Conservation (phyloP, 345 rosid genomes). For the Raphanus sativus region DNA sequence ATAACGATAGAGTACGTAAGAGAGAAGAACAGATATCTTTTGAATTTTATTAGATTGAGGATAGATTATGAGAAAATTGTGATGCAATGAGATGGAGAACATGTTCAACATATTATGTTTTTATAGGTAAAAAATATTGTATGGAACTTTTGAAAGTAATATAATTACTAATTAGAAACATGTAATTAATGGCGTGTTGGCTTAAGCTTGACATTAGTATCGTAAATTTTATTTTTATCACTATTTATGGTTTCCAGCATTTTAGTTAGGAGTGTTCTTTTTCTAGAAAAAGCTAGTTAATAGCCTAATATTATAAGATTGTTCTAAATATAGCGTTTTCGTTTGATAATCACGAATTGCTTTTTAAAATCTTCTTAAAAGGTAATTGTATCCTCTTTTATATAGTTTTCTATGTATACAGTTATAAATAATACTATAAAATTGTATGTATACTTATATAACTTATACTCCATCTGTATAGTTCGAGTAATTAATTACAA, state of each 20-base stretch:
- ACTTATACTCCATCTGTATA: neutral
- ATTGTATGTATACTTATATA: neutral
- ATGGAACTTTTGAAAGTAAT: neutral
- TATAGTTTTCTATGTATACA: neutral
- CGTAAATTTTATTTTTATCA: neutral
- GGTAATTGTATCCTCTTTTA: neutral
- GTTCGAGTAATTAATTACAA: neutral
- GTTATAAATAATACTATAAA: neutral
- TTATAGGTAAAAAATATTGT: neutral
- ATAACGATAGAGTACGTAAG: neutral
- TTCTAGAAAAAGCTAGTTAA: neutral
- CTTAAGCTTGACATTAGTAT: neutral
- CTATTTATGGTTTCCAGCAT: neutral
- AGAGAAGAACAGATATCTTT: neutral
- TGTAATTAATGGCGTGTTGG: neutral
- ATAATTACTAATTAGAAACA: neutral
- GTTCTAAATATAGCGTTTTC: neutral
- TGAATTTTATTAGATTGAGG: slow-evolving; percentile 13
- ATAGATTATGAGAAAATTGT: slow-evolving; percentile 8
- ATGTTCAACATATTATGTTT: neutral
- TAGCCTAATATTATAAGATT: neutral
- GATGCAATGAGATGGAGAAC: slow-evolving; percentile 9
- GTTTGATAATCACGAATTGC: neutral
- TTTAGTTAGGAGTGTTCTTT: neutral
- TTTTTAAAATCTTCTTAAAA: neutral